These are phyloP conservation scores for Phyllosticta capitalensis DNA, from an alignment of 2,329 filamentous ascomycete genomes.

Conservation along the genomic window DNA sequence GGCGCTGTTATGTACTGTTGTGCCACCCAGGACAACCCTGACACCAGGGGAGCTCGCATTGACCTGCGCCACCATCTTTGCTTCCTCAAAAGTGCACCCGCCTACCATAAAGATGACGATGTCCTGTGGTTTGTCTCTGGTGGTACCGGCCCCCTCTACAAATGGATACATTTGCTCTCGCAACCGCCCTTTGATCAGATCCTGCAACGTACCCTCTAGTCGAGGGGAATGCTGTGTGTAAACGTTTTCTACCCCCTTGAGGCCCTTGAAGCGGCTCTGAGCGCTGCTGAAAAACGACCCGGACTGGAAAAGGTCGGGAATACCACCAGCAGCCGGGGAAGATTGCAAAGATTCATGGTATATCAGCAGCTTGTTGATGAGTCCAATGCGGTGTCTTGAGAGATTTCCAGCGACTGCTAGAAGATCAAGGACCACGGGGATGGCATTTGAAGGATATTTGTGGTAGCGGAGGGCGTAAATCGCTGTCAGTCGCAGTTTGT, in stretches of 20 bases:
- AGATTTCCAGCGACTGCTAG: slow-evolving; percentile 77
- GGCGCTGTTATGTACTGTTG: slow-evolving; percentile 75
- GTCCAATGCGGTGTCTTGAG: slow-evolving; percentile 61
- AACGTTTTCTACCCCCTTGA: slow-evolving; percentile 97
- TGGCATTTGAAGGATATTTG: slow-evolving; percentile 72
- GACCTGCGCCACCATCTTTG: slow-evolving; percentile 88
- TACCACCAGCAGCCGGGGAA: slow-evolving; percentile 56
- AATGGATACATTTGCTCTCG: slow-evolving; percentile 87
- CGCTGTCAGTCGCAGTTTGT: slow-evolving; percentile 81
- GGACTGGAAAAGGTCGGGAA: slow-evolving; percentile 86
- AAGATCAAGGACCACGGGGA: slow-evolving; percentile 78
- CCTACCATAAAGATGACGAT: slow-evolving; percentile 92
- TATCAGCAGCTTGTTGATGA: slow-evolving; percentile 70
- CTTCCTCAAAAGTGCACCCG: slow-evolving; percentile 91
- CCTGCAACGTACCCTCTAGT: slow-evolving; percentile 78
- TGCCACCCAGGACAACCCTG: slow-evolving; percentile 81
- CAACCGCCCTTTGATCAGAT: slow-evolving; percentile 82
- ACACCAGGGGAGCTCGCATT: slow-evolving; percentile 86
- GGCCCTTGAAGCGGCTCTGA: slow-evolving; percentile 77
- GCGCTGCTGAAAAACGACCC: slow-evolving; percentile 81
- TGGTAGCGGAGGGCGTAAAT: slow-evolving; percentile 93
- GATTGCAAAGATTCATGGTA: slow-evolving; percentile 85
- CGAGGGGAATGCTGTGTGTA: slow-evolving; percentile 95
- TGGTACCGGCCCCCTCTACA: slow-evolving; percentile 76
- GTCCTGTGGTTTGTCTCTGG: slow-evolving; percentile 91